Evolutionary conservation across 1,284 basidiomycete genomes (phyloP), one percentile per base, ranked within the genome.

Genomic region (Ceratobasidium sp.): DNA sequence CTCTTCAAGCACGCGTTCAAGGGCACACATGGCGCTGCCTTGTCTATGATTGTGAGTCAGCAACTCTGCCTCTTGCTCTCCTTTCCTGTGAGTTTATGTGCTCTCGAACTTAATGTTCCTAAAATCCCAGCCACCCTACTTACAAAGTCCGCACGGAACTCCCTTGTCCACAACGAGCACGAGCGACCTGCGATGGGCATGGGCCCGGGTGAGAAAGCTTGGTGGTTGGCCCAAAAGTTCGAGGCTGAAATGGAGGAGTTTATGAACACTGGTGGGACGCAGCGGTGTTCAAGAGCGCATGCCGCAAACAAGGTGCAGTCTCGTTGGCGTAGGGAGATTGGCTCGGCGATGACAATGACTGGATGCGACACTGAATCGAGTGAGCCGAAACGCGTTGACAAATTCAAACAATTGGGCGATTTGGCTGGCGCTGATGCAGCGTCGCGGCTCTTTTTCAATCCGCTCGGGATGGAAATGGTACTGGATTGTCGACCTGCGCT

Each of bases 201-300:
- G 59, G 59, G 33, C 5, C 18, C 18, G 1, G 59, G 59, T 30
- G 59, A 62, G n/a, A 62, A 62, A 12, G 59, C 33, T 4, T 62
- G 59, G 33, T 62, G 59, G 59, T n/a, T 62, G 16, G 59, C 33
- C 16, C 30, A 35, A 14, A 62, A 62, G 14, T 41, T 62, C n/a
- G 35, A 62, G n/a, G 23, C 12, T 1, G 59, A 62, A 20, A 62
- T 62, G 27, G 16, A 62, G 5, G 38, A 62, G 35, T 27, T 59
- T 7, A 30, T 30, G 27, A 55, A 55, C 8, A 20, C 27, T 2
- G 20, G 54, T 14, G 46, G 48, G 2, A 44, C 59, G 14, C 59
- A 44, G 33, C 16, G 14, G 12, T 16, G 14, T 14, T 18, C 35
- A n/a, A 27, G 33, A 3, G 59, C 35, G 3, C 18, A 62, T 5